phyloP scores from a whole-genome alignment of 139 green algal genomes.

The Yamagishiella unicocca region DNA sequence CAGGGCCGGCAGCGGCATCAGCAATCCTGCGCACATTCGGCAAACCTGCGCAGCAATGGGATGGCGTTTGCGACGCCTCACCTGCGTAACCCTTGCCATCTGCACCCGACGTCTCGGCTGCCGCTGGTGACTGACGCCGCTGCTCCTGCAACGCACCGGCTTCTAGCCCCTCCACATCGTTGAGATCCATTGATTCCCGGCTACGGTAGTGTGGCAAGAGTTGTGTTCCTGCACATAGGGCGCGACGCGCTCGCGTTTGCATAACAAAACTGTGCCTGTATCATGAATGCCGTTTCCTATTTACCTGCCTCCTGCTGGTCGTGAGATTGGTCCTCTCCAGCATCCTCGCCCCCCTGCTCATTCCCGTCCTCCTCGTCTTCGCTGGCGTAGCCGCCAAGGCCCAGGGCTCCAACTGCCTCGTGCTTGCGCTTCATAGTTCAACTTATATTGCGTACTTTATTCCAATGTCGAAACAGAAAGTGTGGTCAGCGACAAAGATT shows the following conservation, averaged over 20 bases:
- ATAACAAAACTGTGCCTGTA: neutral
- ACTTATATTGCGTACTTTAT: too few species aligned
- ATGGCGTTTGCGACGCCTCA: too few species aligned
- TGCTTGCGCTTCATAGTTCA: slow-evolving; percentile 44
- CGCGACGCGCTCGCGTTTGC: neutral
- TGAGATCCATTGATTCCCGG: slow-evolving; percentile 6
- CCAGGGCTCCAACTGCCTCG: slow-evolving; percentile 14
- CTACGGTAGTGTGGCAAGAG: slow-evolving; percentile 16
- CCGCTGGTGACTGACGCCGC: neutral
- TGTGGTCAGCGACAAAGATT: too few species aligned
- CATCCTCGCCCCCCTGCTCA: neutral
- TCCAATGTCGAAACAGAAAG: too few species aligned
- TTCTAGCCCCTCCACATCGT: neutral
- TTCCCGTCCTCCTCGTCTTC: slow-evolving; percentile 32
- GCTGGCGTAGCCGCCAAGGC: slow-evolving; percentile 28
- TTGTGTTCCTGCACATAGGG: neutral
- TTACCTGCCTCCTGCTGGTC: neutral
- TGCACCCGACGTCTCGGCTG: neutral
- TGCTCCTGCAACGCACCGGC: neutral
- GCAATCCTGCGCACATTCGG: neutral
- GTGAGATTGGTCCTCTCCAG: neutral
- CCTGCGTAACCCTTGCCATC: neutral
- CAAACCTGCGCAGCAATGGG: neutral
- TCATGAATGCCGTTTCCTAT: neutral
- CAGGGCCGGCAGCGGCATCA: neutral